A percentile compares a stretch with the other conserved stretches of the same genome.
phyloP scores from a whole-genome alignment of 106 monocot genomes.

The Platanthera guangdongensis region DNA sequence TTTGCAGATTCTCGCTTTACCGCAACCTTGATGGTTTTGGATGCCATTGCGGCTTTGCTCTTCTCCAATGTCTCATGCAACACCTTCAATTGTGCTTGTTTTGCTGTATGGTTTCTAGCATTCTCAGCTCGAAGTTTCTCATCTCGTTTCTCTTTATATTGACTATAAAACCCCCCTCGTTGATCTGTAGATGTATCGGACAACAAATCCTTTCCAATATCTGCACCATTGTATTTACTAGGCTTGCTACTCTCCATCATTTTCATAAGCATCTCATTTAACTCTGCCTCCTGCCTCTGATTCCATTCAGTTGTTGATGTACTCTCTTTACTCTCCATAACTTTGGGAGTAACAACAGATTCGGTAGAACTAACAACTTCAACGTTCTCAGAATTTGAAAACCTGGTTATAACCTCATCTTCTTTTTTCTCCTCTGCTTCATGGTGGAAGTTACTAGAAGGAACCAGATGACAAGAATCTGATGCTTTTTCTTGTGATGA shows the following conservation, averaged over 20 bases:
- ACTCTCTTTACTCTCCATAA: slow-evolving; percentile 36
- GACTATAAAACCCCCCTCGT: slow-evolving; percentile 39
- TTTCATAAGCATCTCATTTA: slow-evolving; percentile 76
- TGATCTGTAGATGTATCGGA: slow-evolving; percentile 28
- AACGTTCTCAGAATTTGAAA: slow-evolving; percentile 18
- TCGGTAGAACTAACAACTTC: slow-evolving; percentile 11
- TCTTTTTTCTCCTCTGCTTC: slow-evolving; percentile 33
- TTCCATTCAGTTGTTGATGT: slow-evolving; percentile 72
- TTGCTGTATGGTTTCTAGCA: slow-evolving; percentile 33
- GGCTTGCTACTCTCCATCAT: slow-evolving; percentile 63
- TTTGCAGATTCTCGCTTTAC: slow-evolving; percentile 33
- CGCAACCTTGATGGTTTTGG: slow-evolving; percentile 19
- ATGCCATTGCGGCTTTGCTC: slow-evolving; percentile 36
- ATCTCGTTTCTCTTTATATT: slow-evolving; percentile 62
- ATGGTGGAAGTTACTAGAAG: slow-evolving; percentile 9
- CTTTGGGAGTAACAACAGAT: slow-evolving; percentile 8
- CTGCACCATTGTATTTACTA: slow-evolving; percentile 21
- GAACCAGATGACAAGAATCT: slow-evolving; percentile 12
- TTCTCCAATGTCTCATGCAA: slow-evolving; percentile 38
- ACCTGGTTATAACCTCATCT: slow-evolving; percentile 15
- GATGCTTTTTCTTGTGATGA: slow-evolving; percentile 24
- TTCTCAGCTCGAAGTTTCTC: slow-evolving; percentile 53
- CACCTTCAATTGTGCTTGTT: slow-evolving; percentile 37
- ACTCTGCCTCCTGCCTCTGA: slow-evolving; percentile 75
- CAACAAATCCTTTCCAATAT: slow-evolving; percentile 5